Conservation (phyloP, 2,329 filamentous ascomycete genomes). For the Pseudogymnoascus sp. region DNA sequence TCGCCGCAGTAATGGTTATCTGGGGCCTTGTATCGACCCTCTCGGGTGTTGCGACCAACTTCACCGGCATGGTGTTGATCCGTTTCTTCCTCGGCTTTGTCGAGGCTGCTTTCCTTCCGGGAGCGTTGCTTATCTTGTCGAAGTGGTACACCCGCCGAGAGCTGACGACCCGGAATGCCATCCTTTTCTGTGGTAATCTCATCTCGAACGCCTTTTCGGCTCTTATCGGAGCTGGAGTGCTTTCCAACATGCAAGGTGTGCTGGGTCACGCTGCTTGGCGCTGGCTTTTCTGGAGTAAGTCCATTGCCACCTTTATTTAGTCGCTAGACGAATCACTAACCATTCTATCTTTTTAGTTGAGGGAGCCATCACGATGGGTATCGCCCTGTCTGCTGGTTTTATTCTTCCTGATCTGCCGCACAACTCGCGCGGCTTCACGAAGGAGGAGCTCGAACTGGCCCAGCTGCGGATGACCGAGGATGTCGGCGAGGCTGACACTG, state of each 20-base stretch:
- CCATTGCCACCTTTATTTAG: constrained; percentile 29
- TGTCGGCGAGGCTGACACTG: constrained; percentile 47
- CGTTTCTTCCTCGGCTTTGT: constrained; percentile 55
- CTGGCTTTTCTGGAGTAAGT: constrained; percentile 42
- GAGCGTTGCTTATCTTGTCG: constrained; percentile 53
- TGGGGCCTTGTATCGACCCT: constrained; percentile 24
- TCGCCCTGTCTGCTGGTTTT: constrained; percentile 40
- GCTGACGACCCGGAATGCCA: constrained; percentile 45
- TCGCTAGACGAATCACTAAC: constrained; percentile 36
- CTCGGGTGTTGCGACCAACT: constrained; percentile 31
- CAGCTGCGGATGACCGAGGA: constrained; percentile 50
- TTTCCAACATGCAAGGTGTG: constrained; percentile 49
- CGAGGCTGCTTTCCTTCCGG: constrained; percentile 58
- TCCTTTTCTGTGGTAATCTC: constrained; percentile 52
- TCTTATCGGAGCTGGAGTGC: constrained; percentile 49
- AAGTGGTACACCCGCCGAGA: constrained; percentile 60
- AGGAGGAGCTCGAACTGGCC: constrained; percentile 48
- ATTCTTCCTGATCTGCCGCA: constrained; percentile 47
- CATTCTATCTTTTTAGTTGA: constrained; percentile 33
- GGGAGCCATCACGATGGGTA: constrained; percentile 42
- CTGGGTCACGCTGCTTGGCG: constrained; percentile 49
- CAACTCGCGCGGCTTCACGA: constrained; percentile 50
- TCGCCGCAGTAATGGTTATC: constrained; percentile 30
- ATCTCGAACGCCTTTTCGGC: constrained; percentile 54
- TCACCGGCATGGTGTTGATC: constrained; percentile 44